Base-by-base conservation (phyloP, 164 flowering plant genomes). In the Tetrastigma voinierianum region DNA sequence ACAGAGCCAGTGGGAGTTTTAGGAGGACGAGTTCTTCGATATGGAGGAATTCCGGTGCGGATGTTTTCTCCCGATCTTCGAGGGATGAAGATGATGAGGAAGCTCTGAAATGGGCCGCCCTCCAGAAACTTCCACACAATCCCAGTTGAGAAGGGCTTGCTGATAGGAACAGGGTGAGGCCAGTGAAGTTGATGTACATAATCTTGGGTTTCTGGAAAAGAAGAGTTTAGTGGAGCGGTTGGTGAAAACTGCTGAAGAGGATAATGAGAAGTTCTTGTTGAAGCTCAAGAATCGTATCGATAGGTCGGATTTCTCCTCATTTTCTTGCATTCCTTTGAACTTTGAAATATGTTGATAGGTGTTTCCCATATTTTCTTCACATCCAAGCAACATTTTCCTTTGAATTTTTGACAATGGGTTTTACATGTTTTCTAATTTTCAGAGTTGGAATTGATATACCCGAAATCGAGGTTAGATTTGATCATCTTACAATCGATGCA, bases 241-340 rank as follows among this genome's bases (percentile, higher is more conserved):
- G 67, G 72, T 91, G 8, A 79, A 72, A 14, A 69, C 78, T 62
- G 80, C 87, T 10, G 94, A 89, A 43, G 90, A 83, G 51, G 97
- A 89, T 57, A 83, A 91, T 66, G 95, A 87, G 82, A 81, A 80
- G 78, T 87, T 91, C 80, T 77, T 91, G 83, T 52, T 78, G 52
- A 86, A 80, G 68, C 86, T 87, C 76, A 87, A 75, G 78, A 56
- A 80, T 24, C 84, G 97, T 10, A 66, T 85, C 19, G 93, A 89
- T 59, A 77, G 84, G 95, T 87, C 68, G 61, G 9, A 55, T 25
- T 25, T 25, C 40, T 25, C 40, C 40, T 25, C 40, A 5, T 25
- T 25, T 25, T 25, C 40, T 25, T 25, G 40, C 40, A 25, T 25
- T 25, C 40, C 40, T 25, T 25, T 25, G 40, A 25, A 5, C 40